These are phyloP conservation scores for Nissolia schottii DNA, from an alignment of 306 rosid species.

Conservation along the genomic window DNA sequence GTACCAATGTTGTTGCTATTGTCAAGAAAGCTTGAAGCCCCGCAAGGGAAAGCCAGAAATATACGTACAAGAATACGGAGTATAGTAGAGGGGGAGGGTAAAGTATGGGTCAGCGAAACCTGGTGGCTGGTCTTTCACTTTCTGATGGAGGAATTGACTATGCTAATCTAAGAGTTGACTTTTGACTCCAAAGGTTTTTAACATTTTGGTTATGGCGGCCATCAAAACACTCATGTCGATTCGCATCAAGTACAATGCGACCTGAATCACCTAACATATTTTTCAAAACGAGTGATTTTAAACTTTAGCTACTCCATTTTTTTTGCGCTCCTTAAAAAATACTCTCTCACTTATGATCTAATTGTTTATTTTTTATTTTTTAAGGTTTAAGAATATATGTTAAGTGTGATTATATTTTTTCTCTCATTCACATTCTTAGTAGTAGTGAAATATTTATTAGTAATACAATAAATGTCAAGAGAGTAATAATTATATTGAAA, in stretches of 20 bases:
- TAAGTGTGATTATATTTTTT: too few species aligned
- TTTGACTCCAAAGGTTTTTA: background rate
- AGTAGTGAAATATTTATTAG: too few species aligned
- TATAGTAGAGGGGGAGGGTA: background rate
- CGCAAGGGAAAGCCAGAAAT: background rate
- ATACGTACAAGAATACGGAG: background rate
- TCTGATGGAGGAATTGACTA: background rate
- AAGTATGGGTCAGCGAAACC: background rate
- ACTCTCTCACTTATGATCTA: too few species aligned
- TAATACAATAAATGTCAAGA: too few species aligned
- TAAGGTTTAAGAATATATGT: too few species aligned
- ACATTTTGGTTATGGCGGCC: background rate
- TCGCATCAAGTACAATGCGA: background rate
- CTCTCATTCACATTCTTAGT: too few species aligned
- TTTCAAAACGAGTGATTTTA: too few species aligned
- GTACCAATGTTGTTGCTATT: background rate
- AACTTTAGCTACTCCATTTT: too few species aligned
- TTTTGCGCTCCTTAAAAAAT: too few species aligned
- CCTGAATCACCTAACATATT: background rate
- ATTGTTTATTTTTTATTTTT: too few species aligned
- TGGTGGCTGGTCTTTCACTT: background rate
- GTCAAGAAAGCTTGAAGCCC: background rate
- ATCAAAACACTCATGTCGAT: background rate
- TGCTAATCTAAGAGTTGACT: constrained; percentile 4
- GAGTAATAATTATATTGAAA: too few species aligned